Conservation (phyloP, 441 rosid genomes). For the Metrosideros polymorpha region DNA sequence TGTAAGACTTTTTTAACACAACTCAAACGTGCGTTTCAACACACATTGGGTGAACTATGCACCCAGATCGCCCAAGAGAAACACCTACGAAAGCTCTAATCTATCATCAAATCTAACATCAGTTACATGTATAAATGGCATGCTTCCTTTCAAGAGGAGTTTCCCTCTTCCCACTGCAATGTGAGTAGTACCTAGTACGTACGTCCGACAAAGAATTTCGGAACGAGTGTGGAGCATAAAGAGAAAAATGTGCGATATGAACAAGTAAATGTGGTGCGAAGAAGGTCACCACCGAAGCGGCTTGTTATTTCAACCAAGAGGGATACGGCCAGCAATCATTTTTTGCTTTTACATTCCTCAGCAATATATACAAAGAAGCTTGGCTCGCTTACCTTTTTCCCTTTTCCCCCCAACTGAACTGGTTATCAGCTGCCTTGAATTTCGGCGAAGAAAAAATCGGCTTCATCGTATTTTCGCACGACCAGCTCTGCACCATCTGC, state of each 20-base stretch:
- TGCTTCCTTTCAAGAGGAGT: neutral
- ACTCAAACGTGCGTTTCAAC: neutral
- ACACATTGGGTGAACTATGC: neutral
- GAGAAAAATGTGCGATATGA: neutral
- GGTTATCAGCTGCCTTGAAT: neutral
- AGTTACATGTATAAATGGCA: neutral
- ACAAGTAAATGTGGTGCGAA: neutral
- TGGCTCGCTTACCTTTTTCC: neutral
- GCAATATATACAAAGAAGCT: neutral
- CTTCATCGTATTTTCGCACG: neutral
- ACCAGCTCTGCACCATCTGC: neutral
- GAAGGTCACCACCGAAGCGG: neutral
- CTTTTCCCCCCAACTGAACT: neutral
- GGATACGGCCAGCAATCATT: neutral
- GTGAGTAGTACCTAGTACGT: neutral
- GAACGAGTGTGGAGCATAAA: neutral
- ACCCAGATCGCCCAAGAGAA: neutral
- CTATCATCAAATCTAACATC: neutral
- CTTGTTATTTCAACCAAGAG: neutral
- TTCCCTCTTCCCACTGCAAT: neutral
- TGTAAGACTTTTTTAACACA: neutral
- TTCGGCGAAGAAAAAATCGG: neutral
- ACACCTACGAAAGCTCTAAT: neutral
- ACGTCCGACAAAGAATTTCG: neutral
- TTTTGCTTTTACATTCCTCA: neutral